phyloP scores from a whole-genome alignment of 306 rosid species.

The Gleditsia sinensis region DNA sequence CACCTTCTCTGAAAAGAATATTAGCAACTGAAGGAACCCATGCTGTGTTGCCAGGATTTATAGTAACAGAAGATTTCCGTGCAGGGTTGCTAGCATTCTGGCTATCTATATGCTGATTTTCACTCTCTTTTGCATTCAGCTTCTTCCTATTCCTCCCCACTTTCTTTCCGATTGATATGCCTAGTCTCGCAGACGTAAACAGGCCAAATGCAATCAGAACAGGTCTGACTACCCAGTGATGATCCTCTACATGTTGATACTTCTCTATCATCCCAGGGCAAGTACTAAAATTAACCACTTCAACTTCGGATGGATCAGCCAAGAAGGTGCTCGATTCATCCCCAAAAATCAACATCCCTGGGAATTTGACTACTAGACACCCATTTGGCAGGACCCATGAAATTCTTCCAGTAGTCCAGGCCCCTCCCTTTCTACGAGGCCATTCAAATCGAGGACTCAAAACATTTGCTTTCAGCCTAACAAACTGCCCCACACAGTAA shows the following conservation, averaged over 20 bases:
- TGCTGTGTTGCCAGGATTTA: conserved; percentile 35
- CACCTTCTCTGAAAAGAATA: conserved; percentile 67
- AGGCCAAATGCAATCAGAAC: conserved; percentile 68
- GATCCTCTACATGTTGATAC: conserved; percentile 90
- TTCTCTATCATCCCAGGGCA: conserved; percentile 74
- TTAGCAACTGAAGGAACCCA: conserved; percentile 81
- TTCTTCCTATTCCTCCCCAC: conserved; percentile 52
- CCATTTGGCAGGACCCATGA: conserved; percentile 86
- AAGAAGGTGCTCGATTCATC: conserved; percentile 55
- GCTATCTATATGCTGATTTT: conserved; percentile 47
- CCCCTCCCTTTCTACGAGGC: conserved; percentile 63
- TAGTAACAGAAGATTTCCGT: conserved; percentile 22
- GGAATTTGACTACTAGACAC: conserved; percentile 77
- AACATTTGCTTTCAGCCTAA: conserved; percentile 59
- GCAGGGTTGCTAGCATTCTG: conserved; percentile 50
- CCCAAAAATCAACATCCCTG: conserved; percentile 64
- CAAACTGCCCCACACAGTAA: conserved; percentile 77
- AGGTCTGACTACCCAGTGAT: conserved; percentile 90
- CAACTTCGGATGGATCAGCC: conserved; percentile 93
- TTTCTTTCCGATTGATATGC: conserved; percentile 60
- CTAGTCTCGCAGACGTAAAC: conserved; percentile 73
- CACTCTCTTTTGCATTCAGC: conserved; percentile 44
- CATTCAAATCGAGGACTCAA: conserved; percentile 80
- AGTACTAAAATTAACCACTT: conserved; percentile 59
- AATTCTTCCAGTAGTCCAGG: conserved; percentile 75